Evolutionary conservation across 179 eudicot species (phyloP).

Genomic region (Spergularia azorica): DNA sequence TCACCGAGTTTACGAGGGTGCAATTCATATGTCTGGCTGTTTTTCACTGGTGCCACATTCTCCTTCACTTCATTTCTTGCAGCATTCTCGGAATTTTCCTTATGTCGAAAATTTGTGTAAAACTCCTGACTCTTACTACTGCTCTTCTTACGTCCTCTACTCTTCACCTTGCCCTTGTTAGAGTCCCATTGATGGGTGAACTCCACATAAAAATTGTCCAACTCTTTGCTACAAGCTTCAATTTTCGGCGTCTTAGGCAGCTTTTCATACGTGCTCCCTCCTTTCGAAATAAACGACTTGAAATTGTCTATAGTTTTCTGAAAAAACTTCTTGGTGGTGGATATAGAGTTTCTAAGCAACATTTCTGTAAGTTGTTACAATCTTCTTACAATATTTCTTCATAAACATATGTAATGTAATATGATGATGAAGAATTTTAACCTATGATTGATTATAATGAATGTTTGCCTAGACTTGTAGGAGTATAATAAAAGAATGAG

Average conservation of each 20-base stretch:
- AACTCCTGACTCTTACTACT: slow-evolving; percentile 7
- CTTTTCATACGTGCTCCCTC: slow-evolving; percentile 39
- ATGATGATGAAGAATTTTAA: background rate
- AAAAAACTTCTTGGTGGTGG: slow-evolving; percentile 60
- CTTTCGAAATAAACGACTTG: slow-evolving; percentile 44
- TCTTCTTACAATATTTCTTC: slow-evolving; percentile 9
- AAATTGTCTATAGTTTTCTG: slow-evolving; percentile 45
- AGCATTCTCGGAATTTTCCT: background rate
- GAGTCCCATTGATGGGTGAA: slow-evolving; percentile 37
- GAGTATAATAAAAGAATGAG: slow-evolving; percentile 10
- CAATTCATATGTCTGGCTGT: slow-evolving; percentile 2
- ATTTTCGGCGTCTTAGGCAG: slow-evolving; percentile 49
- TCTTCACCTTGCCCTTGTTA: slow-evolving; percentile 17
- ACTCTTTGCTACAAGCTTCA: slow-evolving; percentile 27
- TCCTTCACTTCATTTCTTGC: slow-evolving; percentile 4
- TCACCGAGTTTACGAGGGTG: slow-evolving; percentile 8
- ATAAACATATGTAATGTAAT: slow-evolving; percentile 8
- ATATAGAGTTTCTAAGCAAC: slow-evolving; percentile 50
- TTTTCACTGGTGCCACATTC: slow-evolving; percentile 1
- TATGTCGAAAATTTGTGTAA: background rate
- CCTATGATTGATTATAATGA: background rate
- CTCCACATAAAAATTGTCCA: slow-evolving; percentile 42
- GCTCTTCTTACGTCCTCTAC: slow-evolving; percentile 13
- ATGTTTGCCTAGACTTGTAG: background rate
- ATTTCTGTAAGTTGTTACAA: slow-evolving; percentile 17